phyloP scores from a whole-genome alignment of 2,329 filamentous ascomycete species.

The Coniochaeta prunicola region DNA sequence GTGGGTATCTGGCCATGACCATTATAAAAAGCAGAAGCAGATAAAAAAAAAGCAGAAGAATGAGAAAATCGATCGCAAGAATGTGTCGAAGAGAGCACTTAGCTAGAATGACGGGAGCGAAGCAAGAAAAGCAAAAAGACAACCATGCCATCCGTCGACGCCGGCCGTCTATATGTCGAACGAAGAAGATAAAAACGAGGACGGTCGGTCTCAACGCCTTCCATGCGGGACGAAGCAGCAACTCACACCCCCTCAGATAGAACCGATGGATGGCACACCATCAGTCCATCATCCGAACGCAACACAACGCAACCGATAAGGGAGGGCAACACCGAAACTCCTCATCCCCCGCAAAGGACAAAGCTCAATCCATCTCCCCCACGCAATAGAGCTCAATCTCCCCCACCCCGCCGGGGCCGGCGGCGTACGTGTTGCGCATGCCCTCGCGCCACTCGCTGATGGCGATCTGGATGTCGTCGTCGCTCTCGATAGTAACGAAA shows the following conservation, averaged over 20 bases:
- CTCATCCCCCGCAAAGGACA: not conserved
- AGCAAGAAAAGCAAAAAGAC: not conserved
- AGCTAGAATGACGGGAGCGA: not conserved
- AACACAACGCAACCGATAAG: not conserved
- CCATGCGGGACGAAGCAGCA: not conserved
- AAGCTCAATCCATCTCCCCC: conserved; percentile 28
- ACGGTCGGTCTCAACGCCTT: not conserved
- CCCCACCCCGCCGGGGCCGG: conserved; percentile 57
- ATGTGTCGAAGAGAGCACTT: not conserved
- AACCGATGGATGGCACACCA: no score
- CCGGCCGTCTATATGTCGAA: conserved; percentile 2
- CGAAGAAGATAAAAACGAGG: not conserved
- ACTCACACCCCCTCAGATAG: not conserved
- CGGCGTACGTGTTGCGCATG: conserved; percentile 34
- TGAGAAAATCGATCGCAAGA: not conserved
- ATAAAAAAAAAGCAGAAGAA: conserved; percentile 3
- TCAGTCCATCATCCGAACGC: not conserved
- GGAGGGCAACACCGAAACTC: not conserved
- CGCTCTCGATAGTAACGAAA: conserved; percentile 86
- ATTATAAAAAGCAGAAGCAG: conserved; percentile 4
- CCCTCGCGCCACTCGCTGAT: conserved; percentile 91
- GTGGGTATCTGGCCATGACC: conserved; percentile 3
- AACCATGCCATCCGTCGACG: not conserved
- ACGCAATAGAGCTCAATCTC: conserved; percentile 86
- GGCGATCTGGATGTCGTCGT: conserved; percentile 93